Conservation (phyloP, 495 filamentous ascomycete species). For the Viridothelium virens region DNA sequence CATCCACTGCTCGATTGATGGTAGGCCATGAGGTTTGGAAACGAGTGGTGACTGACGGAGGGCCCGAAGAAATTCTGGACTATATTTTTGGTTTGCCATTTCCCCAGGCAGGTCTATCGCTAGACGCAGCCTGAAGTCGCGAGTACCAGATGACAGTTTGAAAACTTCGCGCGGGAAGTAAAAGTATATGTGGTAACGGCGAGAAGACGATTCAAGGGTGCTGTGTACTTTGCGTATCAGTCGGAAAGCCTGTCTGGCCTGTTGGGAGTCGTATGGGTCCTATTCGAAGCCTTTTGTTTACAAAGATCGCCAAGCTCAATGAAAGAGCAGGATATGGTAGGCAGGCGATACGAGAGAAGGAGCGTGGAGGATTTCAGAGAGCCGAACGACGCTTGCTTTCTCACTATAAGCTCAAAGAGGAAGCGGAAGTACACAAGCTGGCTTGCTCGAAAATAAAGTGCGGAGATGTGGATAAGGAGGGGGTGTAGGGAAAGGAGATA, state of each 20-base stretch:
- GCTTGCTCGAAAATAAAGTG: background rate
- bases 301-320: too few species aligned
- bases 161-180: background rate
- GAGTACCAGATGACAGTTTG: background rate
- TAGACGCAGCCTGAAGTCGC: background rate
- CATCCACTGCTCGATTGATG: constrained; percentile 96
- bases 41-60: constrained; percentile 80
- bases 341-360: too few species aligned
- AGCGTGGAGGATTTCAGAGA: background rate
- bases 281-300: background rate
- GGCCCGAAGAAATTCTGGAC: constrained; percentile 65
- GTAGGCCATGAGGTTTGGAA: constrained; percentile 68
- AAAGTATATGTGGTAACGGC: background rate
- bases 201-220: too few species aligned
- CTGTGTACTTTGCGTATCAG: too few species aligned
- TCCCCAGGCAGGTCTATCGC: background rate
- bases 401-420: background rate
- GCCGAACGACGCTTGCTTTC: background rate
- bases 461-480: background rate
- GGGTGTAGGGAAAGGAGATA: background rate
- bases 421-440: background rate
- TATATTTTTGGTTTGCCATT: constrained; percentile 51
- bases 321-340: background rate
- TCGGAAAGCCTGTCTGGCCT: too few species aligned
- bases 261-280: too few species aligned